Conservation (phyloP, 345 rosid species). For the Camelina neglecta region DNA sequence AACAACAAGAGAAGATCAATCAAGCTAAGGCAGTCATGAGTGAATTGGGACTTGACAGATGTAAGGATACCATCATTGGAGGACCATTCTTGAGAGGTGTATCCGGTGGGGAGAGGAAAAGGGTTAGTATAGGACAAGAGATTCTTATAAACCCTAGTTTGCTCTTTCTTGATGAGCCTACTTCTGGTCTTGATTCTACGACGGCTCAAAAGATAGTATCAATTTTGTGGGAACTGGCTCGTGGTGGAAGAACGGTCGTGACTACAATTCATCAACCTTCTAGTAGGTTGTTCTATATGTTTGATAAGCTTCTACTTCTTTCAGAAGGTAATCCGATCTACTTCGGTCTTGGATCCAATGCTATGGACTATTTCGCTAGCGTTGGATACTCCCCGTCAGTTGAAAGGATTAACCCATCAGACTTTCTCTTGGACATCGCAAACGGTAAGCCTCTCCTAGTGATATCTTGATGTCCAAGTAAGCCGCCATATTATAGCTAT, state of each 20-base stretch:
- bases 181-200: conserved; percentile 94
- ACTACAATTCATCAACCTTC: conserved; percentile 96
- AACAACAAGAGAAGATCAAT: conserved; percentile 60
- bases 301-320: conserved; percentile 78
- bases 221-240: conserved; percentile 63
- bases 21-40: conserved; percentile 69
- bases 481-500: not conserved
- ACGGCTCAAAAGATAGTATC: conserved; percentile 80
- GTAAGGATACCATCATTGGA: conserved; percentile 76
- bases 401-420: conserved; percentile 72
- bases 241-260: conserved; percentile 77
- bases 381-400: conserved; percentile 64
- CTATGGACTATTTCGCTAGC: conserved; percentile 75
- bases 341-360: conserved; percentile 58
- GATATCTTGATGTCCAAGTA: not conserved
- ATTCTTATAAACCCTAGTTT: conserved; percentile 91
- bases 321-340: conserved; percentile 80
- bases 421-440: conserved; percentile 93
- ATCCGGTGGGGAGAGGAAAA: conserved; percentile 90
- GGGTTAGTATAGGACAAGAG: conserved; percentile 94
- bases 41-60: conserved; percentile 71
- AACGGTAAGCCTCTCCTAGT: conserved; percentile 62
- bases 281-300: conserved; percentile 79
- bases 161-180: conserved; percentile 88
- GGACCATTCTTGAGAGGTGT: conserved; percentile 79